phyloP scores from a whole-genome alignment of 805 yeast species.

The Henningerozyma blattae region DNA sequence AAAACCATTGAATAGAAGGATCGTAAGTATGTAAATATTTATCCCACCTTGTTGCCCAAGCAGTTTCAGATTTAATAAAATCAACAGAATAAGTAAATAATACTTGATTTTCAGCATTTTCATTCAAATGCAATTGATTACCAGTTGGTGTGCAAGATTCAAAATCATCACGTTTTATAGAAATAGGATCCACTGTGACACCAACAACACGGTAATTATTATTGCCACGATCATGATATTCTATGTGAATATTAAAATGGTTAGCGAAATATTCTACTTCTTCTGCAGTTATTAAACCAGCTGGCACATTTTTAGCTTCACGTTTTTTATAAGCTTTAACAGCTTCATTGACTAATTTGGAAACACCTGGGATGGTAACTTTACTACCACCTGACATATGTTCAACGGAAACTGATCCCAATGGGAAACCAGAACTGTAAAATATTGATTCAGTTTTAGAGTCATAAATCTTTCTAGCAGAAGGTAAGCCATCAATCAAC shows the following conservation, averaged over 20 bases:
- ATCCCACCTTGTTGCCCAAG: conserved; percentile 99
- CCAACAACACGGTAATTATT: conserved; percentile 83
- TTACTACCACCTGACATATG: conserved; percentile 6
- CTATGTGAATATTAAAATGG: conserved; percentile 69
- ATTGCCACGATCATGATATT: conserved; percentile 66
- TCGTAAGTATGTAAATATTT: conserved; percentile 85
- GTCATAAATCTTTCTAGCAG: conserved; percentile 54
- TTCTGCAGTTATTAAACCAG: conserved; percentile 6
- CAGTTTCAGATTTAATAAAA: conserved; percentile 57
- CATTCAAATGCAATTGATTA: conserved; percentile 36
- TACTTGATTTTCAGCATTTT: conserved; percentile 44
- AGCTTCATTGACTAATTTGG: neutral
- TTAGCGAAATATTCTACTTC: conserved; percentile 55
- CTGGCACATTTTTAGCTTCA: conserved; percentile 1
- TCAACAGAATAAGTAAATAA: conserved; percentile 73
- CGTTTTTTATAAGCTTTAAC: neutral
- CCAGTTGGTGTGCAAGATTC: neutral
- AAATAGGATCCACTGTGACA: conserved; percentile 57
- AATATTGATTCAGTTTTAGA: conserved; percentile 45
- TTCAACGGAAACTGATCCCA: conserved; percentile 56
- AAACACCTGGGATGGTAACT: conserved; percentile 1
- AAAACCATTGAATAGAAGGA: conserved; percentile 93
- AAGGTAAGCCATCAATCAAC: conserved; percentile 92
- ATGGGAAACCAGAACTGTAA: conserved; percentile 70
- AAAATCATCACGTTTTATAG: conserved; percentile 15